phyloP scores from a whole-genome alignment of 2,329 filamentous ascomycete genomes.

The Phyllosticta citrichinensis region DNA sequence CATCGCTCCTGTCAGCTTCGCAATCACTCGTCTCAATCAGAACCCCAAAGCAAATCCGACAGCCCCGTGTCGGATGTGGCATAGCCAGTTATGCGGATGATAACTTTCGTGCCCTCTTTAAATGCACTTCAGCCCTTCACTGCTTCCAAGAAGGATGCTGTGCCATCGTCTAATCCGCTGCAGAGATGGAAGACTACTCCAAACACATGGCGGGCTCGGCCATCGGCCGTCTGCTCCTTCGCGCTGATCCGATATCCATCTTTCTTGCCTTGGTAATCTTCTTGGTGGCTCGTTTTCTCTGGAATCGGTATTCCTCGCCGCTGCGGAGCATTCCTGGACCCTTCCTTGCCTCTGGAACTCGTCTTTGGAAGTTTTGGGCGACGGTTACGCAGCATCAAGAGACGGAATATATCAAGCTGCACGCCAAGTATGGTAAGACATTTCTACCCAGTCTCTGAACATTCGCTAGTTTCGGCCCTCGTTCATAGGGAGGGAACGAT shows the following conservation, averaged over 20 bases:
- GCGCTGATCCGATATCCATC: not conserved
- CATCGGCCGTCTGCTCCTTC: not conserved
- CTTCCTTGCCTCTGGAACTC: conserved; percentile 38
- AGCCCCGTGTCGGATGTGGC: not conserved
- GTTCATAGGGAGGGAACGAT: not conserved
- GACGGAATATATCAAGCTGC: conserved; percentile 49
- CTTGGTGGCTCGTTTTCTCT: not conserved
- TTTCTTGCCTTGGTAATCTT: not conserved
- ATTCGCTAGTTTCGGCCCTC: not conserved
- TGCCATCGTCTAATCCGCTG: not conserved
- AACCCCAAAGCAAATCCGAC: not conserved
- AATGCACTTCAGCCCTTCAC: not conserved
- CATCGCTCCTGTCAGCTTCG: not conserved
- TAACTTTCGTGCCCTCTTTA: not conserved
- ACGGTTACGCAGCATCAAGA: conserved; percentile 47
- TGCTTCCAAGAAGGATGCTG: not conserved
- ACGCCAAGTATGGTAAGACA: conserved; percentile 57
- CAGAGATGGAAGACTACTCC: not conserved
- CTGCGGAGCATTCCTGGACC: conserved; percentile 45
- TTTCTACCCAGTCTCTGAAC: not conserved
- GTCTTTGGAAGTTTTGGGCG: conserved; percentile 63
- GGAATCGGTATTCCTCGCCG: conserved; percentile 3
- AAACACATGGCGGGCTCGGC: not conserved
- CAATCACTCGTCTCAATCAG: not conserved
- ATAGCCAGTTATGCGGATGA: not conserved